phyloP scores from a whole-genome alignment of 306 rosid species.

The Castanea mollissima region DNA sequence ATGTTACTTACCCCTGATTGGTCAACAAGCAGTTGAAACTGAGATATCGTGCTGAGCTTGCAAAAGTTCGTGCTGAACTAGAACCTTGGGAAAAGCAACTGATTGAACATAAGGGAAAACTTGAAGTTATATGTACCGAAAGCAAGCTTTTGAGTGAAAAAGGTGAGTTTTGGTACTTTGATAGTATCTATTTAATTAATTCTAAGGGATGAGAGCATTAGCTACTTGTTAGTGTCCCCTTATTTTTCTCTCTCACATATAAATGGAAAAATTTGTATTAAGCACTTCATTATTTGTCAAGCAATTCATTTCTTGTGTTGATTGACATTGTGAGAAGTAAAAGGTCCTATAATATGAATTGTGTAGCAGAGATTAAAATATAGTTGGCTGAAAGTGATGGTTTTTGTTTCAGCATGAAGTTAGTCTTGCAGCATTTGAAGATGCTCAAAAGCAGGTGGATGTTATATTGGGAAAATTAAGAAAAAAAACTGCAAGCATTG shows the following conservation, averaged over 20 bases:
- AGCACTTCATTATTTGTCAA: background rate
- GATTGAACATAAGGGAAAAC: conserved; percentile 86
- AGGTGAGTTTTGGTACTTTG: conserved; percentile 49
- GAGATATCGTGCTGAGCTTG: conserved; percentile 77
- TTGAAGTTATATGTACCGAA: conserved; percentile 73
- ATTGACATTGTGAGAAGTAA: background rate
- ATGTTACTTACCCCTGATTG: conserved; percentile 6
- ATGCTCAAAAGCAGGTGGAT: conserved; percentile 70
- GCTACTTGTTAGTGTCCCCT: background rate
- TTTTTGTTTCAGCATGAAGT: conserved; percentile 71
- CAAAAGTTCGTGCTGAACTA: conserved; percentile 74
- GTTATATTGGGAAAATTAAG: conserved; percentile 49
- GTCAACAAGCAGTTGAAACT: conserved; percentile 66
- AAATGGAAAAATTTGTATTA: background rate
- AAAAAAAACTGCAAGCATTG: conserved; percentile 46
- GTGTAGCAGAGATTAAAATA: conserved; percentile 10
- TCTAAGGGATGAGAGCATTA: background rate
- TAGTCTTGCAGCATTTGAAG: conserved; percentile 61
- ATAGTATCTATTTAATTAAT: background rate
- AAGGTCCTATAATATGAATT: background rate
- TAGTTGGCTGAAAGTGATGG: conserved; percentile 14
- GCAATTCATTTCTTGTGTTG: no score
- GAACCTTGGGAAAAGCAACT: conserved; percentile 94
- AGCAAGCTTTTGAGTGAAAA: conserved; percentile 71
- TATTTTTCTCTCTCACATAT: background rate